Evolutionary conservation across 2,329 filamentous ascomycete genomes (phyloP), one percentile per base, ranked within the genome.

Genomic region (Aspergillus oerlinghausenensis): DNA sequence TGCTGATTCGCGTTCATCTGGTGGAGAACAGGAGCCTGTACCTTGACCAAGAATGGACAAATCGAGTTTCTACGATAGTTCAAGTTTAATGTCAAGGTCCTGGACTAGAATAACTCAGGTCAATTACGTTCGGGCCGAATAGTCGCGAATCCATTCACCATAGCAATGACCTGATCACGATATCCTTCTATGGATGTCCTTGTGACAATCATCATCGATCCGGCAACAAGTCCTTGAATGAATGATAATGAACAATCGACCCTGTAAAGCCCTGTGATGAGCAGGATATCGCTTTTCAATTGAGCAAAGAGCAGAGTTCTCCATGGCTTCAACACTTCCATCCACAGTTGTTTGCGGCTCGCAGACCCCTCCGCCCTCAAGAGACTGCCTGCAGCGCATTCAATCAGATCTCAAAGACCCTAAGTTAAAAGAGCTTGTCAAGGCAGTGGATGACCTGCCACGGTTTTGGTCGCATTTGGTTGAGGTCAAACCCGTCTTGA

Each of bases 281-380:
- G 17, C 14, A 38, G 32, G 32, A 38, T 38, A 38, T 7, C 32
- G 14, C 5, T 38, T 38, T 14, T 35, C 32, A 38, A 17, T 38
- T 38, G 14, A 17, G 32, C 32, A 17, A 38, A 17, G 32, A 38
- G 32, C 2, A 32, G 5, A 14, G 32, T 17, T 38, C 14, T 7
- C 32, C 3, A 52, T 52, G 52, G n/a, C 32, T 6, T 28, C 29
- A n/a, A n/a, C 43, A 25, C 26, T 40, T n/a, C 52, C 43, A 28
- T 49, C 52, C n/a, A 4, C 28, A 6, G 19, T 54, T 26, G 19
- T 54, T 25, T 54, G 45, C 45, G 52, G 52, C 42, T 49, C 52
- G 3, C 52, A 51, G 21, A 52, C 50, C 28, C 26, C 28, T 29
- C 40, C 29, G 10, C 28, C 42, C 3, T 7, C 35, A 25, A 47